These are phyloP conservation scores for Thermochaetoides thermophila DNA, from an alignment of 495 filamentous ascomycete genomes.

Conservation along the genomic window DNA sequence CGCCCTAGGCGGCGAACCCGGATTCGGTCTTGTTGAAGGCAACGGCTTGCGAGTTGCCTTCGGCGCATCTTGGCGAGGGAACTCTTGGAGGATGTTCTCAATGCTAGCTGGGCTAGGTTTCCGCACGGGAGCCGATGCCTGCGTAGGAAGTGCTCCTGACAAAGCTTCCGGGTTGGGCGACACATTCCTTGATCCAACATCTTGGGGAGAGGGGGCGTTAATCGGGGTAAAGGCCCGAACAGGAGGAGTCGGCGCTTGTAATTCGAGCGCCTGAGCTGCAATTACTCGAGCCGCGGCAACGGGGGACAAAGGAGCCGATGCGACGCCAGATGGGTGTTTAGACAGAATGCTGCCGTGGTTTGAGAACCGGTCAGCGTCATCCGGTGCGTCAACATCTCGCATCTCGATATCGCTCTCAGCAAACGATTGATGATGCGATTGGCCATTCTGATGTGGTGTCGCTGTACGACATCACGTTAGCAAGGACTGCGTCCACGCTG, in stretches of 20 bases:
- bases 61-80: background rate
- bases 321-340: background rate
- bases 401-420: constrained; percentile 9
- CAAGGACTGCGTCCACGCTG: background rate
- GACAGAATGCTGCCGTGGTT: too few species aligned
- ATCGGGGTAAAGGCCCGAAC: constrained; percentile 2
- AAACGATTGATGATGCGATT: too few species aligned
- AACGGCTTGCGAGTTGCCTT: background rate
- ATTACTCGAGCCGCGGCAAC: constrained; percentile 5
- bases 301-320: background rate
- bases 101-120: constrained; percentile 11
- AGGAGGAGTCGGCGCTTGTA: constrained; percentile 3
- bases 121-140: too few species aligned
- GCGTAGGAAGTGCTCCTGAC: too few species aligned
- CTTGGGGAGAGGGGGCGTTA: background rate
- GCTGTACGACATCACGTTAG: background rate
- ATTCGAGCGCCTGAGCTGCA: constrained; percentile 8
- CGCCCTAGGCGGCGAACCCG: too few species aligned
- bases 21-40: constrained; percentile 3
- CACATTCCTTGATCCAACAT: too few species aligned
- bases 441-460: background rate
- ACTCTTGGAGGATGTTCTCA: constrained; percentile 9
- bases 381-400: constrained; percentile 9
- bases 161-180: background rate
- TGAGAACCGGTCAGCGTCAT: too few species aligned